Evolutionary conservation across 2,329 filamentous ascomycete species (phyloP).

Genomic region (Hypomyces perniciosus): DNA sequence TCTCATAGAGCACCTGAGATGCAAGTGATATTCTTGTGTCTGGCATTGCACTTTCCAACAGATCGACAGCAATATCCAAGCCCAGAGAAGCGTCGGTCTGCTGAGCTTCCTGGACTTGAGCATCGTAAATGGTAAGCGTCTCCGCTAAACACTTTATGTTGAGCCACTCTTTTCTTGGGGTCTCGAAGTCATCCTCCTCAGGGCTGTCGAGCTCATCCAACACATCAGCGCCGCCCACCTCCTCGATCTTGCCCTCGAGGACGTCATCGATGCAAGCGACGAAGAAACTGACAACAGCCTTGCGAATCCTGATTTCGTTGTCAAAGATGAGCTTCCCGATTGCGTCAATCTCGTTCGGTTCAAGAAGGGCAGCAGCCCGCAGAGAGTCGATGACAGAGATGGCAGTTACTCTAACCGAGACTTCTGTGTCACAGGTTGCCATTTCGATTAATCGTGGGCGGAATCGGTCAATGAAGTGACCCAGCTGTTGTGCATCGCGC

Average conservation of each 20-base stretch:
- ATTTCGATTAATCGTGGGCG: conserved; percentile 85
- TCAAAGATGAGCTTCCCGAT: conserved; percentile 88
- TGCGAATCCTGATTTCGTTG: conserved; percentile 74
- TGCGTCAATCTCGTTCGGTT: conserved; percentile 84
- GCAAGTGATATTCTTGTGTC: conserved; percentile 84
- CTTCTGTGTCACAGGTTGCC: conserved; percentile 77
- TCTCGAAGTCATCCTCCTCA: conserved; percentile 70
- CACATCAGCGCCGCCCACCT: conserved; percentile 72
- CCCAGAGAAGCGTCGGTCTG: conserved; percentile 37
- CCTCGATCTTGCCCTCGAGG: conserved; percentile 72
- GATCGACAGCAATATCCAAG: conserved; percentile 44
- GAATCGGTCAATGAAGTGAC: conserved; percentile 91
- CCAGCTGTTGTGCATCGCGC: conserved; percentile 73
- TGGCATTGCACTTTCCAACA: conserved; percentile 57
- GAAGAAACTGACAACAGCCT: conserved; percentile 86
- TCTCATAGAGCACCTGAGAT: conserved; percentile 77
- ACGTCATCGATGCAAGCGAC: conserved; percentile 78
- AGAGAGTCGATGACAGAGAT: conserved; percentile 79
- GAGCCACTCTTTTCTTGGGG: conserved; percentile 77
- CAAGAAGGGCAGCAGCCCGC: conserved; percentile 76
- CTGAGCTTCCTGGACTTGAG: conserved; percentile 56
- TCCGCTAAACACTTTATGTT: conserved; percentile 87
- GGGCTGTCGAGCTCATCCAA: conserved; percentile 69
- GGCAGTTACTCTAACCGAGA: conserved; percentile 70
- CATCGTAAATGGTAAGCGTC: conserved; percentile 74